Conservation (phyloP, 805 yeast species). For the Yamadazyma olivae region DNA sequence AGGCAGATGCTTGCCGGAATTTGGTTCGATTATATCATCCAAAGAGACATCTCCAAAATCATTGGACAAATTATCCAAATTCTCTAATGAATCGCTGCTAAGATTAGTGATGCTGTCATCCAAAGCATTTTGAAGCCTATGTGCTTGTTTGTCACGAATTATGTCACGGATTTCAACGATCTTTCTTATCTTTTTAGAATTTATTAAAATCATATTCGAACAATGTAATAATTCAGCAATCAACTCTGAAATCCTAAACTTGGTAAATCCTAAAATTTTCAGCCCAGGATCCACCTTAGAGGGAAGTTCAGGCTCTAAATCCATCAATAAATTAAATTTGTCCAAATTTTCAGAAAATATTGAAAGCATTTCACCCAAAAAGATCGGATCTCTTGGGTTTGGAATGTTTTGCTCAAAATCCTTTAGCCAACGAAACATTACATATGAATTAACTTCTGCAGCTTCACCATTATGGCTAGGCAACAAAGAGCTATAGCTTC, state of each 20-base stretch:
- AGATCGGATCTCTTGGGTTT: conserved; percentile 86
- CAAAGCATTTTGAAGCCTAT: conserved; percentile 44
- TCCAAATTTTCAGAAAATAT: conserved; percentile 76
- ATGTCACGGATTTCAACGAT: conserved; percentile 67
- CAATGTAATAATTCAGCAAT: conserved; percentile 95
- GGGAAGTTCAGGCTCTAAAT: conserved; percentile 25
- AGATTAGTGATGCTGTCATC: conserved; percentile 21
- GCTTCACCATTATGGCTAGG: conserved; percentile 25
- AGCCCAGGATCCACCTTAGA: conserved; percentile 9
- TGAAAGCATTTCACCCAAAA: conserved; percentile 78
- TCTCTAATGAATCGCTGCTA: neutral
- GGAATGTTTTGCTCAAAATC: conserved; percentile 86
- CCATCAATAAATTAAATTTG: conserved; percentile 62
- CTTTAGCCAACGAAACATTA: conserved; percentile 43
- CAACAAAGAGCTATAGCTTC: conserved; percentile 65
- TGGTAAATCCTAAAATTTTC: conserved; percentile 79
- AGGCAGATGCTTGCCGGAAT: conserved; percentile 13
- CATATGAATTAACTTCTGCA: conserved; percentile 38
- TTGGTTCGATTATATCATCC: conserved; percentile 21
- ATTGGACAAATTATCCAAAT: conserved; percentile 27
- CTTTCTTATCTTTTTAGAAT: conserved; percentile 69
- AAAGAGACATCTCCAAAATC: conserved; percentile 36
- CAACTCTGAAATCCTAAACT: conserved; percentile 86
- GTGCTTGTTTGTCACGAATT: conserved; percentile 45
- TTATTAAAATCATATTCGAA: conserved; percentile 92